These are phyloP conservation scores for Benincasa hispida DNA, from an alignment of 306 rosid species.

Conservation along the genomic window DNA sequence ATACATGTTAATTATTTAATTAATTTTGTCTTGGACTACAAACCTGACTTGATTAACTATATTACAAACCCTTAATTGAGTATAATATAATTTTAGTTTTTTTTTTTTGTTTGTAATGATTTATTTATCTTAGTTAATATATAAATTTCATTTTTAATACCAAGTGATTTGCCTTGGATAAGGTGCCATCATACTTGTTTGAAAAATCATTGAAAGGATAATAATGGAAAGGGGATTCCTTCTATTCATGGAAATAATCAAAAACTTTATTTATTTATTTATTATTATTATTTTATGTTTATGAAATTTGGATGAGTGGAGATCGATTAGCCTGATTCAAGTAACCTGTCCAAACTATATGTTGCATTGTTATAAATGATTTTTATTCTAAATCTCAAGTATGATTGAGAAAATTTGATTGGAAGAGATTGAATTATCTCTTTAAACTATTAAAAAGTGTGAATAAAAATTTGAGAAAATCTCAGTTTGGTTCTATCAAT, in stretches of 20 bases:
- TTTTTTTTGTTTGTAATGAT: not conserved
- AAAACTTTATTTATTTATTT: not conserved
- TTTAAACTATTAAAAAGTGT: not conserved
- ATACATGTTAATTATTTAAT: not conserved
- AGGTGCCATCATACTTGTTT: not conserved
- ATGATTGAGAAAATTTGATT: not conserved
- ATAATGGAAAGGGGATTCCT: not conserved
- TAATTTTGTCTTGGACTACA: not conserved
- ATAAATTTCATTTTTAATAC: not conserved
- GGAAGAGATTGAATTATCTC: not conserved
- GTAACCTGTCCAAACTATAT: not conserved
- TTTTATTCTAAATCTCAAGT: not conserved
- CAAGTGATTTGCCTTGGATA: not conserved
- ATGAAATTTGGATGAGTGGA: not conserved
- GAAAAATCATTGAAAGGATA: not conserved
- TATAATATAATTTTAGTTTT: not conserved
- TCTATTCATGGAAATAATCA: not conserved
- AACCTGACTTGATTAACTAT: not conserved
- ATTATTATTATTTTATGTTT: not conserved
- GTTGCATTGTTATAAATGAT: not conserved
- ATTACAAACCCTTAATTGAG: not conserved
- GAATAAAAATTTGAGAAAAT: too few species aligned
- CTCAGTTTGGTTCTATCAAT: too few species aligned
- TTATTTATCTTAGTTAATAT: not conserved
- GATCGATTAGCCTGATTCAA: not conserved